phyloP scores from a whole-genome alignment of 208 protist species.

The Wallacemonas collosoma region DNA sequence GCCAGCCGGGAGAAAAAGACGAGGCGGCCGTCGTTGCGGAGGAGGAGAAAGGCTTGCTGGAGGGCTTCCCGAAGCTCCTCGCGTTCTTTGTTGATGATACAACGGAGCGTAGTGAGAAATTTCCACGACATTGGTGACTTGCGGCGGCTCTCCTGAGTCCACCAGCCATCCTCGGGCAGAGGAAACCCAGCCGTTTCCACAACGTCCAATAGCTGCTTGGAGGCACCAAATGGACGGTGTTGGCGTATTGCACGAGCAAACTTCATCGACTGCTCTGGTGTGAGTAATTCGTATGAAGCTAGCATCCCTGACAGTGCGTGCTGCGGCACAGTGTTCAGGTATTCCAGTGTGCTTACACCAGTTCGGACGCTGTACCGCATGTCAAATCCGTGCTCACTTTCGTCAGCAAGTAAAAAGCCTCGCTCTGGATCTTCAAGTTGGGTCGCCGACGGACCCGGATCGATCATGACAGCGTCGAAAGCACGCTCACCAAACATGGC shows the following conservation, averaged over 20 bases:
- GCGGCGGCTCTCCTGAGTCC: slow-evolving; percentile 53
- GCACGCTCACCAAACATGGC: slow-evolving; percentile 82
- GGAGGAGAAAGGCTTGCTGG: slow-evolving; percentile 66
- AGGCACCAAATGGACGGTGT: slow-evolving; percentile 53
- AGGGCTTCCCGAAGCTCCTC: slow-evolving; percentile 67
- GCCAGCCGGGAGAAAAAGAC: slow-evolving; percentile 69
- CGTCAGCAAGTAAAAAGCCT: slow-evolving; percentile 76
- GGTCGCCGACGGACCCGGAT: slow-evolving; percentile 74
- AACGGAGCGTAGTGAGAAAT: slow-evolving; percentile 78
- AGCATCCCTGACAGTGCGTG: slow-evolving; percentile 54
- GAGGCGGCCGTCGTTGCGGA: slow-evolving; percentile 73
- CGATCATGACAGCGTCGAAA: slow-evolving; percentile 90
- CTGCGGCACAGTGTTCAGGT: slow-evolving; percentile 83
- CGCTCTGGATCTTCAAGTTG: slow-evolving; percentile 79
- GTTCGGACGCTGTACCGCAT: slow-evolving; percentile 75
- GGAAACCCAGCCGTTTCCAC: slow-evolving; percentile 65
- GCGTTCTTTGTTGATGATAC: slow-evolving; percentile 84
- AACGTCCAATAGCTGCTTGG: slow-evolving; percentile 47
- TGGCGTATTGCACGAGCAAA: slow-evolving; percentile 70
- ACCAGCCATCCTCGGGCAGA: slow-evolving; percentile 77
- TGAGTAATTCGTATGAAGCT: slow-evolving; percentile 63
- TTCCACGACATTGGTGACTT: slow-evolving; percentile 86
- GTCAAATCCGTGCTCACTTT: slow-evolving; percentile 69
- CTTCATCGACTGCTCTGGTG: slow-evolving; percentile 80
- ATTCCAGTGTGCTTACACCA: slow-evolving; percentile 62